Conservation (phyloP, 805 yeast species). For the Lachancea lanzarotensis region DNA sequence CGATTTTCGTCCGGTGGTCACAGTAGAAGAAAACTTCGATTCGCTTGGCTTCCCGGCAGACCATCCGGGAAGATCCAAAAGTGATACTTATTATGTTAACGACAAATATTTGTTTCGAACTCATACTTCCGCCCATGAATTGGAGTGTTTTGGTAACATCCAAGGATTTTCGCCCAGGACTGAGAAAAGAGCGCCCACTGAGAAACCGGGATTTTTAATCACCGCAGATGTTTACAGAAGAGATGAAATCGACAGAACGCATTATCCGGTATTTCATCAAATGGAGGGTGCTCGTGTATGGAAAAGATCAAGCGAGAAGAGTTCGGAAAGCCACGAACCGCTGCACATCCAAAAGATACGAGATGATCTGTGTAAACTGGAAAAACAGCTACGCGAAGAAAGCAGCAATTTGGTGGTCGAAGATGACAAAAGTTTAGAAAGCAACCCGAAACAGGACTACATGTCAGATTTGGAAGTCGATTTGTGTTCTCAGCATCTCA, state of each 20-base stretch:
- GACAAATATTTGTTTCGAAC: conserved; percentile 69
- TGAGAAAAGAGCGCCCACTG: conserved; percentile 2
- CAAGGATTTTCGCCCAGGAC: conserved; percentile 2
- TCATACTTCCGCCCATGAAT: conserved; percentile 96
- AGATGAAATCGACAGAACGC: conserved; percentile 93
- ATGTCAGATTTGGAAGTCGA: conserved; percentile 67
- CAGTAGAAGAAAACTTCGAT: conserved; percentile 81
- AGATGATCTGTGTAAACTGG: conserved; percentile 57
- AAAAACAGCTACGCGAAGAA: conserved; percentile 35
- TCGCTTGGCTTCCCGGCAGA: conserved; percentile 83
- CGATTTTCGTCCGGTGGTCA: conserved; percentile 76
- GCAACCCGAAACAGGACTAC: conserved; percentile 75
- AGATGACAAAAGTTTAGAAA: conserved; percentile 54
- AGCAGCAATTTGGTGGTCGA: conserved; percentile 58
- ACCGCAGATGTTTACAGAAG: conserved; percentile 94
- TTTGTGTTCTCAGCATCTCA: conserved; percentile 68
- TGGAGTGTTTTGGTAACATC: conserved; percentile 45
- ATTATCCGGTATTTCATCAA: conserved; percentile 96
- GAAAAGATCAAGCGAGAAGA: conserved; percentile 40
- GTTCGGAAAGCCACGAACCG: conserved; percentile 17
- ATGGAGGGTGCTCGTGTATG: conserved; percentile 94
- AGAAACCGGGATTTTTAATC: conserved; percentile 77
- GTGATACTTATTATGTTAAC: conserved; percentile 90
- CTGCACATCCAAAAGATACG: conserved; percentile 40
- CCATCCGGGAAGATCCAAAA: conserved; percentile 88